phyloP scores from a whole-genome alignment of 768 basidiomycete genomes.

The Psilocybe tampanensis region DNA sequence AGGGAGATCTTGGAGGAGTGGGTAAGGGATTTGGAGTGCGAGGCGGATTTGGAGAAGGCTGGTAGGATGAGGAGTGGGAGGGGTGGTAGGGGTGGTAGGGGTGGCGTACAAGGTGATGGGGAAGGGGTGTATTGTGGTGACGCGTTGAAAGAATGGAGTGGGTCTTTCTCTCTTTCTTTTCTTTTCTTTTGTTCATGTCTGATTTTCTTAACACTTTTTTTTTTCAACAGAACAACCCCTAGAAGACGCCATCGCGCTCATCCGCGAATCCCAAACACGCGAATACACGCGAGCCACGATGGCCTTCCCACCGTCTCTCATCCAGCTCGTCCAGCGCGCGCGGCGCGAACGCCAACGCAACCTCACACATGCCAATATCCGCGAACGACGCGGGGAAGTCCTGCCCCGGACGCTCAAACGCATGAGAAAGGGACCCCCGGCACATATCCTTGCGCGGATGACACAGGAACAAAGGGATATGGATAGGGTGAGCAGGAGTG shows the following conservation, averaged over 20 bases:
- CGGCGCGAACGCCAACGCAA: constrained; percentile 62
- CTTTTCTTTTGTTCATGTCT: too few species aligned
- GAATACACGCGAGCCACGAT: constrained; percentile 44
- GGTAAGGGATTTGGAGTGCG: constrained; percentile 32
- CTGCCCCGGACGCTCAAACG: constrained; percentile 48
- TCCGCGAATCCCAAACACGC: constrained; percentile 35
- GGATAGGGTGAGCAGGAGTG: constrained; percentile 54
- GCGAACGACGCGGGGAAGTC: constrained; percentile 68
- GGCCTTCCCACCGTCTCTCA: constrained; percentile 50
- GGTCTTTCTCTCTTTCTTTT: constrained; percentile 21
- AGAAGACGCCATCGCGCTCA: constrained; percentile 25
- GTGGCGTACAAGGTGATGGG: neutral
- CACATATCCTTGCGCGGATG: constrained; percentile 59
- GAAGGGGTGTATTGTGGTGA: constrained; percentile 22
- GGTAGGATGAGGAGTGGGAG: neutral
- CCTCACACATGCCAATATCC: constrained; percentile 61
- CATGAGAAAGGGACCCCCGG: constrained; percentile 60
- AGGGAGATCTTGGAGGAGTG: constrained; percentile 31
- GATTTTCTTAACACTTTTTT: neutral
- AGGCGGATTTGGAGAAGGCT: constrained; percentile 41
- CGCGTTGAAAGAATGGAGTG: constrained; percentile 40
- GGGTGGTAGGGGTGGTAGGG: neutral
- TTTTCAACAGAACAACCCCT: constrained; percentile 39
- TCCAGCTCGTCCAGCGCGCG: constrained; percentile 54
- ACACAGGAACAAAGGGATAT: constrained; percentile 42